phyloP scores from a whole-genome alignment of 768 basidiomycete genomes.

The Hericium erinaceus region DNA sequence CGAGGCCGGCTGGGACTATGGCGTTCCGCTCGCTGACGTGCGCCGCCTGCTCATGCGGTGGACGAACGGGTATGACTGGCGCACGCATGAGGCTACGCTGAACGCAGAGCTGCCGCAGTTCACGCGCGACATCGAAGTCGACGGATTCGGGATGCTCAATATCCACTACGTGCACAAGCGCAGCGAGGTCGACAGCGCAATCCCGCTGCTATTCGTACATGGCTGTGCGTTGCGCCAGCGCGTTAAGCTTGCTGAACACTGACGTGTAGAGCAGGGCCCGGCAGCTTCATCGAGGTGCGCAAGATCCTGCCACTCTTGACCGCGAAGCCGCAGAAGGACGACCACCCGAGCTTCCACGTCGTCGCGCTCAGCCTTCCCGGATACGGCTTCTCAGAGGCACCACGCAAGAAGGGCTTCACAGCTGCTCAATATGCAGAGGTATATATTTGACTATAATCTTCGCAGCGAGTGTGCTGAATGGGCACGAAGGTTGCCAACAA shows the following conservation, averaged over 20 bases:
- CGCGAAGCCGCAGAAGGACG: conserved; percentile 18
- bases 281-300: conserved; percentile 3
- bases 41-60: conserved; percentile 19
- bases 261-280: conserved; percentile 5
- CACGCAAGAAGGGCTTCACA: conserved; percentile 17
- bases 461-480: background rate
- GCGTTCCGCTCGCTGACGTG: conserved; percentile 24
- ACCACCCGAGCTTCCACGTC: conserved; percentile 46
- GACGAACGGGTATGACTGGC: conserved; percentile 24
- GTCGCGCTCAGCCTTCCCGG: conserved; percentile 25
- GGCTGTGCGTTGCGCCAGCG: conserved; percentile 18
- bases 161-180: conserved; percentile 29
- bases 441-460: background rate
- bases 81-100: conserved; percentile 20
- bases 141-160: conserved; percentile 23
- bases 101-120: conserved; percentile 26
- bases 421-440: conserved; percentile 18
- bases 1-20: conserved; percentile 41
- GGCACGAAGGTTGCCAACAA: conserved; percentile 5
- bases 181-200: conserved; percentile 18
- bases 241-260: no score
- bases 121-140: conserved; percentile 24
- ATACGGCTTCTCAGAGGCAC: conserved; percentile 19
- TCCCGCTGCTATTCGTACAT: conserved; percentile 24
- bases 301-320: conserved; percentile 43